These are phyloP conservation scores for Chaetoceros muelleri DNA, from an alignment of 108 stramenopile genomes.

Conservation along the genomic window DNA sequence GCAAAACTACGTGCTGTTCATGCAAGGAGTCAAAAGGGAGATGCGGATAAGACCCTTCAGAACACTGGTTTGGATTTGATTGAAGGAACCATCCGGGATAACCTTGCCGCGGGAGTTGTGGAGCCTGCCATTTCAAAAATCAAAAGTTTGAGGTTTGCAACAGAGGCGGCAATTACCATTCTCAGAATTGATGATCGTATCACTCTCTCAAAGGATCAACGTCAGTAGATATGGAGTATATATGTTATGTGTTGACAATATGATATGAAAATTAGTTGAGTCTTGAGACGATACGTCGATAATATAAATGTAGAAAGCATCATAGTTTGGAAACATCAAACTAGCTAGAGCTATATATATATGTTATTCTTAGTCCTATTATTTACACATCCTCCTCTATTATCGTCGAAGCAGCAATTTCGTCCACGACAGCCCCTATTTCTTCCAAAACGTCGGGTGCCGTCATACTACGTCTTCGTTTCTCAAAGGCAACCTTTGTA, in stretches of 20 bases:
- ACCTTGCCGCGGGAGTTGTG: slow-evolving; percentile 92
- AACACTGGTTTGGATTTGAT: slow-evolving; percentile 87
- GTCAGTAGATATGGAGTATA: no score
- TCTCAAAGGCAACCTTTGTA: slow-evolving; percentile 53
- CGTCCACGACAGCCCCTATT: slow-evolving; percentile 47
- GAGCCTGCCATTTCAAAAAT: slow-evolving; percentile 99
- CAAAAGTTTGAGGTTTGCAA: slow-evolving; percentile 96
- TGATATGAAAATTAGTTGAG: no score
- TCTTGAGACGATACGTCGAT: no score
- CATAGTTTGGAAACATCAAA: no score
- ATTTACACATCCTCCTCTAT: no score
- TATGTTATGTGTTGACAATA: no score
- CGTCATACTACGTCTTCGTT: slow-evolving; percentile 70
- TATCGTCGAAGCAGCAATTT: slow-evolving; percentile 22
- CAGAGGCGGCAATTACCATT: slow-evolving; percentile 98
- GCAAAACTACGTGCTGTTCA: slow-evolving; percentile 91
- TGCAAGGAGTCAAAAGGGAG: slow-evolving; percentile 53
- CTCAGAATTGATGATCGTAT: slow-evolving; percentile 96
- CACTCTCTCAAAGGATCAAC: slow-evolving; percentile 15
- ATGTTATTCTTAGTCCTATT: no score
- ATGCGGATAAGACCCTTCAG: slow-evolving; percentile 40
- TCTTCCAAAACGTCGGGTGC: slow-evolving; percentile 72
- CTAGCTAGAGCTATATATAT: no score
- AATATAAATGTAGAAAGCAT: no score
- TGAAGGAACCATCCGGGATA: slow-evolving; percentile 82